Conservation (phyloP, 163 green algal species). For the Coccomyxa subellipsoidea region DNA sequence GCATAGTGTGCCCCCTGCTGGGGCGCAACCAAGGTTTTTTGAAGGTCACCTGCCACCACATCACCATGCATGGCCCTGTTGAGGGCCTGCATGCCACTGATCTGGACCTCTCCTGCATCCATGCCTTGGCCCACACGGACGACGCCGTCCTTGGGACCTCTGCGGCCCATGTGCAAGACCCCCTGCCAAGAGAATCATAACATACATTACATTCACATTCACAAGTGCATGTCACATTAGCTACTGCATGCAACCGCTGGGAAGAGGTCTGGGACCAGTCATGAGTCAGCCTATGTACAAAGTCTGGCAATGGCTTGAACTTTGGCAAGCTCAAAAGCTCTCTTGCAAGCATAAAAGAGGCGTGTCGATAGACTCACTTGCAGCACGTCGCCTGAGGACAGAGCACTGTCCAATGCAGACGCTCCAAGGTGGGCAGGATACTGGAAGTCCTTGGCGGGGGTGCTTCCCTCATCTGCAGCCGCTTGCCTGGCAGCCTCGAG, state of each 20-base stretch:
- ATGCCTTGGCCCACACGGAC: slow-evolving; percentile 31
- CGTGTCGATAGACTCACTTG: background rate
- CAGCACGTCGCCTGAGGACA: background rate
- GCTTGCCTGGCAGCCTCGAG: background rate
- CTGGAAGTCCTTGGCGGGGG: background rate
- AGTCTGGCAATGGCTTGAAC: no score
- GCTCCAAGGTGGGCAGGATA: background rate
- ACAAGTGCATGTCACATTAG: no score
- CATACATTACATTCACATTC: no score
- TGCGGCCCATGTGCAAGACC: slow-evolving; percentile 39
- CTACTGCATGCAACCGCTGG: no score
- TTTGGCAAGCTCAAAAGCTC: no score
- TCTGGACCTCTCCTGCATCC: slow-evolving; percentile 23
- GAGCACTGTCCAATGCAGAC: background rate
- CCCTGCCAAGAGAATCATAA: slow-evolving; percentile 31
- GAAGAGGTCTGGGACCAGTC: no score
- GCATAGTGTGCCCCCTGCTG: no score
- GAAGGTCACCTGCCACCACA: slow-evolving; percentile 39
- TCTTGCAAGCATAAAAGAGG: no score
- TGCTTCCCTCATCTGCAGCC: background rate
- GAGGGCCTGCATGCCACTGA: slow-evolving; percentile 22
- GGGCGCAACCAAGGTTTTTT: no score
- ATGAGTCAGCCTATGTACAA: no score
- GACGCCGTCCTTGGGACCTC: slow-evolving; percentile 30
- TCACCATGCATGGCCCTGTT: slow-evolving; percentile 61